Conservation (phyloP, 2,329 filamentous ascomycete species). For the Ophiostoma perfectum region DNA sequence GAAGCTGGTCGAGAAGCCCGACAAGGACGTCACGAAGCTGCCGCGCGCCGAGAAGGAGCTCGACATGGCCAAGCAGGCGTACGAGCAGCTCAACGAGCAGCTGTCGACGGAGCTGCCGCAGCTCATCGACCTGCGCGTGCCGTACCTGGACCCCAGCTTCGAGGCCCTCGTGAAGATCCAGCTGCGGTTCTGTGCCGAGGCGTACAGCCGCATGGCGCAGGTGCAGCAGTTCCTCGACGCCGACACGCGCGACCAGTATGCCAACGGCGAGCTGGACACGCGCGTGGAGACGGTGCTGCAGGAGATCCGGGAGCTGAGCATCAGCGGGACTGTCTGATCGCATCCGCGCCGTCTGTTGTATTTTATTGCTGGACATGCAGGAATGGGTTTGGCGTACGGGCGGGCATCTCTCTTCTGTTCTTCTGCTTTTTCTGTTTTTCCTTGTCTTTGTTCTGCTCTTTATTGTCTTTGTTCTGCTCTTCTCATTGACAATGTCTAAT, state of each 20-base stretch:
- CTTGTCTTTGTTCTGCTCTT: not conserved
- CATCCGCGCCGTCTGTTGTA: not conserved
- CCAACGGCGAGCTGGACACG: constrained; percentile 83
- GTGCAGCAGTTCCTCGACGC: constrained; percentile 97
- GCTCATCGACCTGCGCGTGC: constrained; percentile 91
- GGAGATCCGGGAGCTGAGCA: constrained; percentile 94
- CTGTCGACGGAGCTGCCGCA: constrained; percentile 88
- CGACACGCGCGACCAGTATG: constrained; percentile 93
- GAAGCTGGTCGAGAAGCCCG: constrained; percentile 93
- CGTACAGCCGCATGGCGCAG: constrained; percentile 96
- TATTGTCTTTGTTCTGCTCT: not conserved
- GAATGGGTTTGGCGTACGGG: not conserved
- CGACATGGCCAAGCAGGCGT: constrained; percentile 86
- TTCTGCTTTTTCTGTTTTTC: not conserved
- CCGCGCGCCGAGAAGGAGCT: constrained; percentile 94
- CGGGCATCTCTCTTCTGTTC: not conserved
- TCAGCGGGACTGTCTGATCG: constrained; percentile 61
- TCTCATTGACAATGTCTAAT: too few relatives aligned
- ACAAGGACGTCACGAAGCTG: constrained; percentile 96
- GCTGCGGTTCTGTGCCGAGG: constrained; percentile 93
- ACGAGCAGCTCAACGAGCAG: constrained; percentile 96
- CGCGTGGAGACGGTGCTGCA: constrained; percentile 93
- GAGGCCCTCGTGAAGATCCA: constrained; percentile 99
- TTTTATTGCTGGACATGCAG: not conserved
- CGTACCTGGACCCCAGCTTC: constrained; percentile 94